Evolutionary conservation across 495 filamentous ascomycete species (phyloP).

Genomic region (Bryoglossum gracile): DNA sequence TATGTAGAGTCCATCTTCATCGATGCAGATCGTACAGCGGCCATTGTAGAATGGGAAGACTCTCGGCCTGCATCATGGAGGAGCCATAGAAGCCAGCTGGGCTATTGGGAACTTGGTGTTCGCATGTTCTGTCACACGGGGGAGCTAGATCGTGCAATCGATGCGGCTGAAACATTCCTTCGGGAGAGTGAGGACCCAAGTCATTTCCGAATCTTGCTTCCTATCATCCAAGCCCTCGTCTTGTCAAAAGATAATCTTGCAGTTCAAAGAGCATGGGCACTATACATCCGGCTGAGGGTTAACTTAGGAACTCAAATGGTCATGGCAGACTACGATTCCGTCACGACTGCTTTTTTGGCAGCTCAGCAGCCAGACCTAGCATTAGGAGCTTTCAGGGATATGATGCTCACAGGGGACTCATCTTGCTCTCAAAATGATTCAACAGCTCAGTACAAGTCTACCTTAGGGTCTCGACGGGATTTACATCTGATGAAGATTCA

Average conservation of each 20-base stretch:
- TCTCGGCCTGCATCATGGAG: slow-evolving; percentile 30
- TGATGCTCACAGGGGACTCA: slow-evolving; percentile 62
- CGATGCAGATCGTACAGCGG: slow-evolving; percentile 48
- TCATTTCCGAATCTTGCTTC: slow-evolving; percentile 55
- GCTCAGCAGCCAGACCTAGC: slow-evolving; percentile 53
- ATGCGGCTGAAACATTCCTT: slow-evolving; percentile 53
- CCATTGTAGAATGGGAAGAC: slow-evolving; percentile 58
- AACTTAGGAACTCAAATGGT: slow-evolving; percentile 54
- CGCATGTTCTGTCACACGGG: slow-evolving; percentile 54
- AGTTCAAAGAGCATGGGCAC: slow-evolving; percentile 49
- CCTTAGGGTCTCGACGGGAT: slow-evolving; percentile 26
- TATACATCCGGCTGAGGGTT: slow-evolving; percentile 55
- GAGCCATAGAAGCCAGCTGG: too few relatives aligned
- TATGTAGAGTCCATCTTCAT: slow-evolving; percentile 59
- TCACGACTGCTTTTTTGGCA: slow-evolving; percentile 56
- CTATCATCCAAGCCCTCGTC: slow-evolving; percentile 50
- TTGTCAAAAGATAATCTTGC: slow-evolving; percentile 29
- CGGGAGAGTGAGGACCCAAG: slow-evolving; percentile 37
- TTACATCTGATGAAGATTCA: slow-evolving; percentile 30
- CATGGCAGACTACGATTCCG: slow-evolving; percentile 66
- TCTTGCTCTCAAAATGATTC: slow-evolving; percentile 35
- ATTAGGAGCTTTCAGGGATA: slow-evolving; percentile 70
- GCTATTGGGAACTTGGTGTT: slow-evolving; percentile 63
- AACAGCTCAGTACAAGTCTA: slow-evolving; percentile 37
- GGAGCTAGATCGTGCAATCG: slow-evolving; percentile 55